Evolutionary conservation across 257 asterid species (phyloP).

Genomic region (Capsicum rhomboideum): DNA sequence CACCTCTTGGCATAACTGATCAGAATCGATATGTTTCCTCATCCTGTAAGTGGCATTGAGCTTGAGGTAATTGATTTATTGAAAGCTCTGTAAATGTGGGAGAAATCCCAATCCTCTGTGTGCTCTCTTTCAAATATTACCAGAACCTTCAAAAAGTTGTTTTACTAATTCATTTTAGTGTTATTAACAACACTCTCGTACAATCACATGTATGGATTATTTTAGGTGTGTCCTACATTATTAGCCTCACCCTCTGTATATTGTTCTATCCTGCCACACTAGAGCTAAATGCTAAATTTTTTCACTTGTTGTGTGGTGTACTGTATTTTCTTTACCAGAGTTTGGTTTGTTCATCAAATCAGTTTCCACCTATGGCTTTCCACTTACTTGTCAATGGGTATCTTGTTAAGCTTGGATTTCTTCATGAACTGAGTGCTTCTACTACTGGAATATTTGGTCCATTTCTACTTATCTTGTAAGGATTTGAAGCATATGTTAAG

Average conservation of each 20-base stretch:
- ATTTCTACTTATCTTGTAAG: not conserved
- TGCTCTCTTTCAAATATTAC: constrained; percentile 67
- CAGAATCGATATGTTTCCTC: constrained; percentile 15
- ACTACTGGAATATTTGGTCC: not conserved
- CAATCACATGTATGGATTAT: constrained; percentile 57
- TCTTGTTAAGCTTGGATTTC: not conserved
- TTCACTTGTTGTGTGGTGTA: constrained; percentile 53
- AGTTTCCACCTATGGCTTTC: not conserved
- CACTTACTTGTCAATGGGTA: not conserved
- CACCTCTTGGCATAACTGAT: not conserved
- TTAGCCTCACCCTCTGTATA: constrained; percentile 42
- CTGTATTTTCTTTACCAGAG: constrained; percentile 77
- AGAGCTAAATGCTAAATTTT: constrained; percentile 45
- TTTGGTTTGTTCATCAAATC: constrained; percentile 64
- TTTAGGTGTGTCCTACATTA: constrained; percentile 51
- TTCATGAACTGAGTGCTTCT: not conserved
- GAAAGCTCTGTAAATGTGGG: constrained; percentile 66
- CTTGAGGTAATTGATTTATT: constrained; percentile 40
- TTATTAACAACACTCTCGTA: constrained; percentile 64
- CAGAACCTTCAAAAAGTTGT: constrained; percentile 39
- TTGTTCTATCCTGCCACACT: constrained; percentile 38
- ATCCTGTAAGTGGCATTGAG: constrained; percentile 45
- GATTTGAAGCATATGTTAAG: not conserved
- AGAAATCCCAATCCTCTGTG: constrained; percentile 46
- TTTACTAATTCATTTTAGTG: constrained; percentile 52